Percentiles rank a stretch among this genome's conserved stretches.
These are phyloP conservation scores for Cryoendolithus antarcticus DNA, from an alignment of 2,329 filamentous ascomycete species.

Conservation along the genomic window DNA sequence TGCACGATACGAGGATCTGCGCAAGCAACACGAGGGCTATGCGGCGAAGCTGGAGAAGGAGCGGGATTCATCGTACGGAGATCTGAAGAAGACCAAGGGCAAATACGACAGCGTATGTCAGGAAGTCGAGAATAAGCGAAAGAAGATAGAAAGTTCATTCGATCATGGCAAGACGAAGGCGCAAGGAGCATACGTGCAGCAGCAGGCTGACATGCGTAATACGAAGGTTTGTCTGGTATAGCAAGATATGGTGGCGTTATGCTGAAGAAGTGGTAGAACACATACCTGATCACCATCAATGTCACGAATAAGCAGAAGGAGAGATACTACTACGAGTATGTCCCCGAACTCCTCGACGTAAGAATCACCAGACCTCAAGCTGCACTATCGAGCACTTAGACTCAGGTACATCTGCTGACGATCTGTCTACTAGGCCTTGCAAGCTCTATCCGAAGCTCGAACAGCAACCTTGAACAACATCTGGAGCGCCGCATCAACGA, in stretches of 20 bases:
- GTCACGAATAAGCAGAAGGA: slow-evolving; percentile 97
- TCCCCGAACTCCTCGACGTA: slow-evolving; percentile 86
- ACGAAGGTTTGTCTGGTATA: slow-evolving; percentile 45
- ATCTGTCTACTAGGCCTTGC: slow-evolving; percentile 45
- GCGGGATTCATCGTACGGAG: slow-evolving; percentile 68
- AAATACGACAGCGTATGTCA: slow-evolving; percentile 91
- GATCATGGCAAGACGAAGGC: slow-evolving; percentile 79
- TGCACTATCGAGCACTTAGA: not conserved
- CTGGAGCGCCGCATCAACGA: slow-evolving; percentile 66
- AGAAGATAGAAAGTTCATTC: slow-evolving; percentile 89
- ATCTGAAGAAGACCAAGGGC: slow-evolving; percentile 78
- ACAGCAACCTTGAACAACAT: slow-evolving; percentile 72
- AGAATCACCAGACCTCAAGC: slow-evolving; percentile 12
- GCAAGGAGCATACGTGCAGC: slow-evolving; percentile 81
- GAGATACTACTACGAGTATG: slow-evolving; percentile 91
- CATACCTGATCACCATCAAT: slow-evolving; percentile 92
- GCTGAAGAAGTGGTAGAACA: slow-evolving; percentile 45
- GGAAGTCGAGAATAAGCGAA: slow-evolving; percentile 85
- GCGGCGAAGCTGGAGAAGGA: slow-evolving; percentile 82
- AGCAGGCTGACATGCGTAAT: slow-evolving; percentile 91
- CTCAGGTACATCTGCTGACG: not conserved
- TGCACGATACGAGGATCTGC: slow-evolving; percentile 72
- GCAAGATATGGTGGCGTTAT: slow-evolving; percentile 2
- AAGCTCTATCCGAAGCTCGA: slow-evolving; percentile 85
- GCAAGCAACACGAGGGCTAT: slow-evolving; percentile 83